phyloP scores from a whole-genome alignment of 2,329 filamentous ascomycete genomes.

The Scedosporium apiospermum region DNA sequence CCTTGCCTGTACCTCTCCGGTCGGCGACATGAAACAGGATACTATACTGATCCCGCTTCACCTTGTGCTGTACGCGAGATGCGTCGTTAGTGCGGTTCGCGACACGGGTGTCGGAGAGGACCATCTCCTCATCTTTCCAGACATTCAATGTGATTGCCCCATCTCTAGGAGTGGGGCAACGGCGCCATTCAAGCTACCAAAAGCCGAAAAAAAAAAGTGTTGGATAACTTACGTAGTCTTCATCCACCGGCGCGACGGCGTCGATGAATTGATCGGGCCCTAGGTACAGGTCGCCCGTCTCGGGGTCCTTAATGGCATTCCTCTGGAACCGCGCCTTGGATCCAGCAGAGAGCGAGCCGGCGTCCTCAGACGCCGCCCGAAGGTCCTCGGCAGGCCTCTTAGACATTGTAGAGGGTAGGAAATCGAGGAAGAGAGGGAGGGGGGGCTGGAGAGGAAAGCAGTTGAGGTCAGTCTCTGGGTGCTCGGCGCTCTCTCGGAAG shows the following conservation, averaged over 20 bases:
- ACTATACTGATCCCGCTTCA: constrained; percentile 89
- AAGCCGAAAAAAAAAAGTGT: background rate
- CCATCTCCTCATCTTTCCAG: background rate
- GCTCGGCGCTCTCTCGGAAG: background rate
- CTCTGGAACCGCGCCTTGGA: constrained; percentile 67
- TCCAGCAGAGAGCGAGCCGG: constrained; percentile 59
- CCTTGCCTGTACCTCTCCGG: constrained; percentile 59
- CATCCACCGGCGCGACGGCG: constrained; percentile 74
- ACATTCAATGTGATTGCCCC: background rate
- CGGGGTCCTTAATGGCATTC: constrained; percentile 66
- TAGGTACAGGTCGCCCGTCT: constrained; percentile 71
- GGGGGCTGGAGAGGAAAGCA: background rate
- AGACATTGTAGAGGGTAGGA: constrained; percentile 3
- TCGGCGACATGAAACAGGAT: constrained; percentile 92
- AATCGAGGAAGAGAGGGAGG: background rate
- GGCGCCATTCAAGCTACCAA: background rate
- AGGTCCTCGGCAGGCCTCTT: background rate
- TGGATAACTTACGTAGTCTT: constrained; percentile 75
- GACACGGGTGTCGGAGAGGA: background rate
- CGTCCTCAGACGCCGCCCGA: constrained; percentile 47
- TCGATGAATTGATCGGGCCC: constrained; percentile 79
- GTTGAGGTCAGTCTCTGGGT: background rate
- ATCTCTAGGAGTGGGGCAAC: background rate
- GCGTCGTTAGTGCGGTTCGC: background rate
- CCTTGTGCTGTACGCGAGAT: constrained; percentile 69